Evolutionary conservation across 164 flowering plant species (phyloP), one percentile per base, ranked within the genome.

Genomic region (Dillenia turbinata): DNA sequence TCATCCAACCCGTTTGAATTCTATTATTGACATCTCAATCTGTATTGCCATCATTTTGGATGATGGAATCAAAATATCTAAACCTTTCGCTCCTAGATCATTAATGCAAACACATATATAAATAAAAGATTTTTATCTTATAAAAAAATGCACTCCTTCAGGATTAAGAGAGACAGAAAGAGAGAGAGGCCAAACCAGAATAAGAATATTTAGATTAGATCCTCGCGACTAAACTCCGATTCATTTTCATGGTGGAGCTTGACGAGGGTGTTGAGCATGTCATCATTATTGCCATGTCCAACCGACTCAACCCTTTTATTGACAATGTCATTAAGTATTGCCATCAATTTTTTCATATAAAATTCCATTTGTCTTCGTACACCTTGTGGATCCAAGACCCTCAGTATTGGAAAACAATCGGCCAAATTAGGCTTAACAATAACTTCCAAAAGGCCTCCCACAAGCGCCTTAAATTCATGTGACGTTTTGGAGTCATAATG

Each of bases 371-470:
- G 57, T 0, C 53, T 56, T 48, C 61, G 49, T 26, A 66, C 57
- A 5, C 74, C 67, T 49, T 57, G 70, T 50, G 54, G 33, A 53
- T 71, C 74, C 9, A 66, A 17, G 9, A 6, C 0, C 51, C 63
- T 52, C 9, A 71, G 46, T 5, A 71, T 8, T 0, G 69, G 70
- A 50, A 65, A 65, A 24, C 44, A 70, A 44, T 70, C 73, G 5
- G 66, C 12, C 3, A 60, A 11, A 17, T 70, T 71, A 9, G 76
- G 76, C 22, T 14, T 71, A 15, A 65, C 78, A 1, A 17, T 49
- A 44, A 54, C 68, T 14, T 47, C 61, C 66, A 68, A 49, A 12
- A 70, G 40, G 9, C 46, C 44, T 52, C 48, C 3, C 40, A 67
- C 44, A 22, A 64, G 11, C 17, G 63, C 73, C 69, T 56, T 65